Percentiles rank a stretch among this genome's conserved stretches.
phyloP scores from a whole-genome alignment of 164 flowering plant genomes.

The Saururus chinensis region DNA sequence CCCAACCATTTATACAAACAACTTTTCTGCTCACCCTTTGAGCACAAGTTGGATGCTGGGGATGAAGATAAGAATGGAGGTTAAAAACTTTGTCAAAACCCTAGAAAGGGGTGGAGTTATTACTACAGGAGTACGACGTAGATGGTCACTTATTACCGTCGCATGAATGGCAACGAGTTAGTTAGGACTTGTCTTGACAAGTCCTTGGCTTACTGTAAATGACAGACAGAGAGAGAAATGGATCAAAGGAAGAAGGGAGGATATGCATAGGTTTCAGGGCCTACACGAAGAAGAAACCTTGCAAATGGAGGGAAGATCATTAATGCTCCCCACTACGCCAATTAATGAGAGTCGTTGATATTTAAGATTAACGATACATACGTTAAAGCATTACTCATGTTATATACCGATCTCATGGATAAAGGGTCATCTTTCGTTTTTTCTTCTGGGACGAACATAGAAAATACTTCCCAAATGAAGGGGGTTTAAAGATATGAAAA shows the following conservation, averaged over 20 bases:
- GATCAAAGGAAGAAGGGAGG: neutral
- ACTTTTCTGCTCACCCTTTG: neutral
- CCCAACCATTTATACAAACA: neutral
- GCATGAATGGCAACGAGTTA: neutral
- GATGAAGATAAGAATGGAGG: neutral
- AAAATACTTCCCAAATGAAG: no score
- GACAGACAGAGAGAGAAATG: no score
- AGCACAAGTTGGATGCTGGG: neutral
- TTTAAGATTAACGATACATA: no score
- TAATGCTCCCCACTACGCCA: no score
- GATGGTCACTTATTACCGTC: neutral
- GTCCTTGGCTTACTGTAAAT: no score
- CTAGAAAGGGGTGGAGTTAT: neutral
- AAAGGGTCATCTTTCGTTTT: no score
- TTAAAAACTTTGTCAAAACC: neutral
- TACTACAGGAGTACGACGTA: neutral
- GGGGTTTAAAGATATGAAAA: no score
- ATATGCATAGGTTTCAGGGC: neutral
- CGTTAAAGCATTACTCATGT: no score
- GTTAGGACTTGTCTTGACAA: neutral
- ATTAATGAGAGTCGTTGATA: no score
- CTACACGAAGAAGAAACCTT: neutral
- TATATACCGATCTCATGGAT: no score
- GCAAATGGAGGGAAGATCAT: no score
- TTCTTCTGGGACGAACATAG: no score